These are phyloP conservation scores for Aspergillus awamori DNA, from an alignment of 2,329 filamentous ascomycete species.

Conservation along the genomic window DNA sequence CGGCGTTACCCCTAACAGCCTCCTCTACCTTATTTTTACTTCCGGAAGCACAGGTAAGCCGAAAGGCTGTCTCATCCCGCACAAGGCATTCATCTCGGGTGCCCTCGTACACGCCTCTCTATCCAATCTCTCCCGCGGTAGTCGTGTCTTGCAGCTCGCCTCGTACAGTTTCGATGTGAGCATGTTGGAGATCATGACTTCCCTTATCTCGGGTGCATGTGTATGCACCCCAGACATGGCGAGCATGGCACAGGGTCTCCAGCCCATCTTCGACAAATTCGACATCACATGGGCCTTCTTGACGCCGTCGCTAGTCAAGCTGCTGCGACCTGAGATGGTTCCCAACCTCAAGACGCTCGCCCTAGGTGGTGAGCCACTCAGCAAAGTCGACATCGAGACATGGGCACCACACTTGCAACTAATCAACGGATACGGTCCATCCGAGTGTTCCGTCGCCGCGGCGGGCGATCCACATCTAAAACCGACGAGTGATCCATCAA, in stretches of 20 bases:
- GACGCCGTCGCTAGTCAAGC: conserved; percentile 5
- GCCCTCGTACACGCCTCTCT: background rate
- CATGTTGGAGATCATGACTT: background rate
- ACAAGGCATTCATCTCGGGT: background rate
- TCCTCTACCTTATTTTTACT: conserved; percentile 8
- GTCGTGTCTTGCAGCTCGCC: background rate
- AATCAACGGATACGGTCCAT: conserved; percentile 12
- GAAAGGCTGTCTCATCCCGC: conserved; percentile 9
- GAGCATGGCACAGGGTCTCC: background rate
- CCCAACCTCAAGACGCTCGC: conserved; percentile 9
- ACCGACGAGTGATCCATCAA: background rate
- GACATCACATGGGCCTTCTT: background rate
- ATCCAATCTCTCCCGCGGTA: background rate
- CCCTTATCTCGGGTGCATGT: background rate
- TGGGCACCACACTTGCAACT: conserved; percentile 5
- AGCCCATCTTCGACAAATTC: background rate
- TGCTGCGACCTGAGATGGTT: conserved; percentile 3
- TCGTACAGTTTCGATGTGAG: background rate
- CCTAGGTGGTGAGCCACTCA: conserved; percentile 11
- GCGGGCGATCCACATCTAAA: conserved; percentile 2
- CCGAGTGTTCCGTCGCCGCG: conserved; percentile 10
- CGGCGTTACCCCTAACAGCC: background rate
- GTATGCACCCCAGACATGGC: background rate
- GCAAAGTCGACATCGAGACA: background rate
- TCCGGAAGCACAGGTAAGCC: conserved; percentile 10